phyloP scores from a whole-genome alignment of 108 stramenopile species.

The Conticribra weissflogii region DNA sequence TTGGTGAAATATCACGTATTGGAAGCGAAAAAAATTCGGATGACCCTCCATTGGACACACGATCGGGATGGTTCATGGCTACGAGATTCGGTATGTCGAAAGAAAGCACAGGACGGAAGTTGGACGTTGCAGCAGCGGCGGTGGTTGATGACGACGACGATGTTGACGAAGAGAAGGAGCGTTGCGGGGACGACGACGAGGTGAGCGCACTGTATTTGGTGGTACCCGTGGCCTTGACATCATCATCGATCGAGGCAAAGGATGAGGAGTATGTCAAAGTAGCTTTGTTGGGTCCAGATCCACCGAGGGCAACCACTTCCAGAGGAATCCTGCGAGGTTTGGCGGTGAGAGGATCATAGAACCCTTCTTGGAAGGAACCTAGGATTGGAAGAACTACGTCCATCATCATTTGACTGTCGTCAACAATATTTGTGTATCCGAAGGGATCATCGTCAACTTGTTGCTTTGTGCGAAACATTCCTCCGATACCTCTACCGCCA shows the following conservation, averaged over 20 bases:
- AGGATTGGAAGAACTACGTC: constrained; percentile 65
- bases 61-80: constrained; percentile 82
- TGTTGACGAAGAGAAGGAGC: constrained; percentile 50
- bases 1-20: constrained; percentile 44
- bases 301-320: constrained; percentile 79
- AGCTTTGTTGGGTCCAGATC: constrained; percentile 55
- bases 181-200: constrained; percentile 49
- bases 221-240: constrained; percentile 31
- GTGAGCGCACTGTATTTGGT: constrained; percentile 45
- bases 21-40: constrained; percentile 80
- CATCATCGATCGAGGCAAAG: constrained; percentile 51
- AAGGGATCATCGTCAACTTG: constrained; percentile 13
- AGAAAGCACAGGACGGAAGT: constrained; percentile 65
- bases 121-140: constrained; percentile 21
- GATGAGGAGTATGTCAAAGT: constrained; percentile 55
- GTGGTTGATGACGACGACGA: constrained; percentile 43
- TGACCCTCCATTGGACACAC: constrained; percentile 74
- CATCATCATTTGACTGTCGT: constrained; percentile 53
- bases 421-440: constrained; percentile 8
- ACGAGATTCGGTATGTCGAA: constrained; percentile 82
- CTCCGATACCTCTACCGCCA: constrained; percentile 6
- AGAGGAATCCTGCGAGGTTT: constrained; percentile 81
- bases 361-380: constrained; percentile 86
- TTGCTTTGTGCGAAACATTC: constrained; percentile 35
- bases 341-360: constrained; percentile 85